These are phyloP conservation scores for Lepiota subincarnata DNA, from an alignment of 768 basidiomycete species.

Conservation along the genomic window DNA sequence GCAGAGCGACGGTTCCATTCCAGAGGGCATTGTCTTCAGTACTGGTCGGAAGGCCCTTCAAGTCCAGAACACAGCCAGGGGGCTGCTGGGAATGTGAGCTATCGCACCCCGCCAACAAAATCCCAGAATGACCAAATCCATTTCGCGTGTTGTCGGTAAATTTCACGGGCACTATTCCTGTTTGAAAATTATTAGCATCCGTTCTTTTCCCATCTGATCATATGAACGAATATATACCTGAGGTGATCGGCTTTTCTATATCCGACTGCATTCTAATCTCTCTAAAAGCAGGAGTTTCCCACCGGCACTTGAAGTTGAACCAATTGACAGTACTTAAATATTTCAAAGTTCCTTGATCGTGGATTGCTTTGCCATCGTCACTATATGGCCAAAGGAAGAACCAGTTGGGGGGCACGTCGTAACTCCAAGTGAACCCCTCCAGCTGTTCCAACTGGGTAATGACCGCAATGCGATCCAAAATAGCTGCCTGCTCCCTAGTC, in stretches of 20 bases:
- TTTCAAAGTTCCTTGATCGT: not conserved
- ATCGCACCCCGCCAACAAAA: not conserved
- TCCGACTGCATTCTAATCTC: not conserved
- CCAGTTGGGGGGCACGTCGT: not conserved
- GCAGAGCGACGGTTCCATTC: not conserved
- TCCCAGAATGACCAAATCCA: not conserved
- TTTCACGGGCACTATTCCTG: not conserved
- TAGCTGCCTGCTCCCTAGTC: not conserved
- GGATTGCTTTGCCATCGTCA: not conserved
- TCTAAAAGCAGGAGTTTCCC: not conserved
- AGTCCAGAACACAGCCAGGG: not conserved
- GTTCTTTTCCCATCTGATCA: too few relatives aligned
- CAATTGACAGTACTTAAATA: not conserved
- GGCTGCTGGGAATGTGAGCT: not conserved
- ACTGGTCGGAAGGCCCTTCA: not conserved
- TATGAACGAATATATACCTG: not conserved
- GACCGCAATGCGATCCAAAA: not conserved
- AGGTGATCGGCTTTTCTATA: not conserved
- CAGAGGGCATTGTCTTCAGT: slow-evolving; percentile 1
- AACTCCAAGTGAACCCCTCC: slow-evolving; percentile 3
- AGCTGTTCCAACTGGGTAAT: not conserved
- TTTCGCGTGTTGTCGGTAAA: not conserved
- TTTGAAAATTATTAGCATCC: not conserved
- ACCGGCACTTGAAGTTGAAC: slow-evolving; percentile 4
- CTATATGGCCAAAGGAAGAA: slow-evolving; percentile 1